Conservation (phyloP, 352 stramenopile genomes). For the Phytophthora sp. region DNA sequence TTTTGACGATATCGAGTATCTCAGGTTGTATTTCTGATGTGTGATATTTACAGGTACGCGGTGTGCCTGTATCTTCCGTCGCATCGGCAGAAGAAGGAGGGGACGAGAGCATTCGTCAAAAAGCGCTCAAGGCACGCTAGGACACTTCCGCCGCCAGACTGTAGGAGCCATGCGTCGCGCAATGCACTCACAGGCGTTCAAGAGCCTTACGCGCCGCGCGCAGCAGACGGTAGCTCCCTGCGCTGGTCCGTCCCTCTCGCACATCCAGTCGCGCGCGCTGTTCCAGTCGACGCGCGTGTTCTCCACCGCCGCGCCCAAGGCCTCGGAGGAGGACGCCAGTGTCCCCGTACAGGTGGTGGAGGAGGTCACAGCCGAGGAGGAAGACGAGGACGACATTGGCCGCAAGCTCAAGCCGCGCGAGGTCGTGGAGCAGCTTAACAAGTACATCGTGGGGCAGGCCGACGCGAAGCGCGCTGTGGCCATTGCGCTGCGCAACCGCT, state of each 20-base stretch:
- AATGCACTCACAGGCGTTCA: constrained; percentile 47
- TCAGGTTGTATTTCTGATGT: neutral
- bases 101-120: constrained; percentile 28
- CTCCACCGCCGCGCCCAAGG: constrained; percentile 44
- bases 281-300: constrained; percentile 28
- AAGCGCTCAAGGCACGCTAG: neutral
- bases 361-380: constrained; percentile 34
- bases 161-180: constrained; percentile 70
- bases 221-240: neutral
- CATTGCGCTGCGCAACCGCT: constrained; percentile 98
- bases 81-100: constrained; percentile 17
- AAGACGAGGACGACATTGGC: constrained; percentile 66
- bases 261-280: constrained; percentile 16
- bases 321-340: constrained; percentile 36
- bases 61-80: constrained; percentile 1
- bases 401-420: constrained; percentile 92
- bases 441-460: constrained; percentile 97
- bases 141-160: constrained; percentile 3
- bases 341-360: constrained; percentile 36
- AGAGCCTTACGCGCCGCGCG: constrained; percentile 42
- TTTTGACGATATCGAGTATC: neutral
- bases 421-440: constrained; percentile 96
- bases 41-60: constrained; percentile 7
- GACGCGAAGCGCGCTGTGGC: constrained; percentile 98
- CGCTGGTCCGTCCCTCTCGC: neutral